Evolutionary conservation across 176 grass and related monocot species (phyloP), one percentile per base, ranked within the genome.

Genomic region (Avena atlantica): DNA sequence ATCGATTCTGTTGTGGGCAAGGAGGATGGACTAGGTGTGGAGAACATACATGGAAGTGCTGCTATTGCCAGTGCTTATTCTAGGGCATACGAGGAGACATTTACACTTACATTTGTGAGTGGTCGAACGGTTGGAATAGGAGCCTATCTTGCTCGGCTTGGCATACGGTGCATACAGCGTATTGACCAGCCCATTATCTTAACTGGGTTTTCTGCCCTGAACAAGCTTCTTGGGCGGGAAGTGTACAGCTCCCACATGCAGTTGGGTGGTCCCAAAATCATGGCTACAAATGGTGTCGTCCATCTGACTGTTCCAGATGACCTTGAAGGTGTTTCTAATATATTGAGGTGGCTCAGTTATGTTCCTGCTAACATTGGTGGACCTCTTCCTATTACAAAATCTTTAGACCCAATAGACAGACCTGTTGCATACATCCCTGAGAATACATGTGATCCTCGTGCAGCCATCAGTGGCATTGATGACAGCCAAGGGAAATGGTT

Each of bases 231-330:
- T 31, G 97, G 97, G 6, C 92, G 97, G 64, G 97, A 99, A 87
- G 97, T 99, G 57, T 99, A 99, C 82, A 99, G 97, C 78, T 99
- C 97, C 11, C 92, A 96, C 42, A 93, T 99, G 97, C 97, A 99
- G 76, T 86, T 99, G 70, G 97, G 97, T 94, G 97, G 97, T 67
- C 97, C 94, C 58, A 99, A 99, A 81, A 99, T 99, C 62, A 99
- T 99, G 97, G 97, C 92, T 0, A 96, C 97, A n/a, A 98, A 99
- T 86, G 97, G 97, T 76, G 92, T 99, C 76, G 94, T 94, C 44
- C 97, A 99, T 79, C 88, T 96, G 49, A 99, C 97, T 52, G 97
- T 99, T 74, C 80, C 87, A 62, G 94, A 99, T 90, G 97, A 99
- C 76, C 92, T 99, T 73, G 97, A 96, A 89, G 97, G 97, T 68